A percentile compares a stretch with the other conserved stretches of the same genome.
Evolutionary conservation across 129 eudicot genomes (phyloP).

Genomic region (Centella asiatica): DNA sequence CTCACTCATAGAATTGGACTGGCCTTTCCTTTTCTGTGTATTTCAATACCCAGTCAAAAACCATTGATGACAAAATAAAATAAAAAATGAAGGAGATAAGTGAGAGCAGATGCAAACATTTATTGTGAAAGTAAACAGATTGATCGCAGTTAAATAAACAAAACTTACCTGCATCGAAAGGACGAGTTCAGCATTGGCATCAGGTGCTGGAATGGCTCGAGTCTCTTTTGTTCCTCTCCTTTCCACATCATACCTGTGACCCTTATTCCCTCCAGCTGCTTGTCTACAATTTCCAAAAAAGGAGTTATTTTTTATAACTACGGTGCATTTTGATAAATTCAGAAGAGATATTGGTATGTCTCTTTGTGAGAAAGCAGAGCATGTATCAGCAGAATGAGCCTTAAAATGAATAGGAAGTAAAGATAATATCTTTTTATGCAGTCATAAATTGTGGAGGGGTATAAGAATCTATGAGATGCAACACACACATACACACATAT

Average conservation of each 20-base stretch:
- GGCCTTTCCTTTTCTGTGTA: constrained; percentile 71
- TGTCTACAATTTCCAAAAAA: constrained; percentile 37
- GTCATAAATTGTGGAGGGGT: background rate
- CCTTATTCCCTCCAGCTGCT: constrained; percentile 69
- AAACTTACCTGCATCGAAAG: constrained; percentile 62
- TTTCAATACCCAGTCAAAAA: constrained; percentile 8
- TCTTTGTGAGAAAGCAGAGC: too few relatives aligned
- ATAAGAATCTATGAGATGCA: background rate
- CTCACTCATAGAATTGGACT: constrained; percentile 67
- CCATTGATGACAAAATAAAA: background rate
- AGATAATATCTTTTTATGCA: background rate
- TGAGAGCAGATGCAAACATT: background rate
- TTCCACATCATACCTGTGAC: constrained; percentile 46
- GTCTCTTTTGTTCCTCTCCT: constrained; percentile 52
- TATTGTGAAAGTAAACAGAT: too few relatives aligned
- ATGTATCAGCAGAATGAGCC: too few relatives aligned
- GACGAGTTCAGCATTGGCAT: constrained; percentile 74
- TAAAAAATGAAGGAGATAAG: background rate
- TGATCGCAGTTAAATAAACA: too few relatives aligned
- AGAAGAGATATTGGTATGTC: too few relatives aligned
- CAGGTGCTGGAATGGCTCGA: constrained; percentile 78
- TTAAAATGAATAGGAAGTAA: background rate
- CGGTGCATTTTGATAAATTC: too few relatives aligned
- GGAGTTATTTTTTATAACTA: background rate
- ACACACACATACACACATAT: background rate